Percentiles rank a stretch among this genome's conserved stretches.
Conservation (phyloP, 2,329 filamentous ascomycete genomes). For the Sporothrix pallida region DNA sequence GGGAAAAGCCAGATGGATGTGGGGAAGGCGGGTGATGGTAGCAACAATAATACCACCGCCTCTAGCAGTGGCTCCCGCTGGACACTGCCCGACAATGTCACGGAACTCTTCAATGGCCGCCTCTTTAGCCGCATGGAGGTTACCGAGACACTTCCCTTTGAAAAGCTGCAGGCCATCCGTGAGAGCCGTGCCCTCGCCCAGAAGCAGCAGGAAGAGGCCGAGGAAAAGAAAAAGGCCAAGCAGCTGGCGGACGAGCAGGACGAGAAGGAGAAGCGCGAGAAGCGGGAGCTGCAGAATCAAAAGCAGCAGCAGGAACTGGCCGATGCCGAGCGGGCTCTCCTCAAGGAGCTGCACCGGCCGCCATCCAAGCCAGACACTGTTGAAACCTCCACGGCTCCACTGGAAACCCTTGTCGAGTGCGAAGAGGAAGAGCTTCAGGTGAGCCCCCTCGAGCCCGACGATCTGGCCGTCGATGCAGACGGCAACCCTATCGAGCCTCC, state of each 20-base stretch:
- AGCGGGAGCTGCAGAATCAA: neutral
- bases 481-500: neutral
- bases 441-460: slow-evolving; percentile 26
- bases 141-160: slow-evolving; percentile 64
- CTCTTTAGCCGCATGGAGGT: slow-evolving; percentile 62
- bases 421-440: slow-evolving; percentile 20
- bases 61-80: slow-evolving; percentile 50
- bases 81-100: slow-evolving; percentile 62
- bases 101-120: slow-evolving; percentile 61
- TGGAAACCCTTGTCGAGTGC: slow-evolving; percentile 11
- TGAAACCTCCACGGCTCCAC: neutral
- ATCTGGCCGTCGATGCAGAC: neutral
- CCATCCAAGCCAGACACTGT: neutral
- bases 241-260: slow-evolving; percentile 15
- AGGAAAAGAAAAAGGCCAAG: slow-evolving; percentile 33
- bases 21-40: slow-evolving; percentile 32
- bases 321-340: slow-evolving; percentile 18
- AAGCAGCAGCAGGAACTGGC: neutral
- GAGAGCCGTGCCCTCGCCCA: slow-evolving; percentile 48
- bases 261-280: slow-evolving; percentile 29
- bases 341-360: slow-evolving; percentile 12
- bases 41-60: slow-evolving; percentile 29
- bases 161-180: slow-evolving; percentile 55
- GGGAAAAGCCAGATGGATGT: slow-evolving; percentile 33
- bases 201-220: slow-evolving; percentile 30